Base-by-base conservation (phyloP, 2,329 filamentous ascomycete species). In the Cordyceps tenuipes region DNA sequence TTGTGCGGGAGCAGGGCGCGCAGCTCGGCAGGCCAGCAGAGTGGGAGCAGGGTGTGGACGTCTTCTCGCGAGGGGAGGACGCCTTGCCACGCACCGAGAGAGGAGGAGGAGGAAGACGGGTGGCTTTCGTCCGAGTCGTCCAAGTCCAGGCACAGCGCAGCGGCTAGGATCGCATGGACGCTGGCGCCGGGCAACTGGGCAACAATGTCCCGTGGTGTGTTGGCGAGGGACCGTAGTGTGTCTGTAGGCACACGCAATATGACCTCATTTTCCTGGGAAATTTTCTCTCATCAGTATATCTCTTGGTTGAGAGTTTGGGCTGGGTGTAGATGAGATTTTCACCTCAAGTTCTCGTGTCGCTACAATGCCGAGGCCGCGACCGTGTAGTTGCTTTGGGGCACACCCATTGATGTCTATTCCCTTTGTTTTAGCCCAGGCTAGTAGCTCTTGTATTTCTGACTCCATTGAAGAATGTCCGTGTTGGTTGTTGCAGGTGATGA, bases 121-220 rank as follows among this genome's bases (percentile, higher is more conserved):
- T n/a, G 31, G 23, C 23, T 4, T 8, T 29, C 34, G 34, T 10
- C 34, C 10, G 70, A 4, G 41, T 5, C 41, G 13, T 43, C 48
- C 7, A 3, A 15, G 60, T 85, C 78, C 34, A 87, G 76, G 31
- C 82, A 80, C 9, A 92, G 75, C 61, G 85, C 83, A 2, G 85
- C 80, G n/a, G 90, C 87, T 8, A 94, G 77, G 44, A 90, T 80
- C 31, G 85, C 87, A 66, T 95, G 90, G 23, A 88, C 80, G 48
- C 81, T 79, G 61, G 78, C 77, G 19, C 77, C 75, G 0, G 80
- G 77, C 12, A 88, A 78, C 31, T 74, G 75, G 13, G 73, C 70
- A 57, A 76, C 72, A 58, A 91, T 79, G 2, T 73, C 62, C 34
- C 76, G 73, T 8, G 83, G 81, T 12, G 88, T 78, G 2, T 80